Evolutionary conservation across 2,329 filamentous ascomycete species (phyloP), one percentile per base, ranked within the genome.

Genomic region (Pestalotiopsis sp.): DNA sequence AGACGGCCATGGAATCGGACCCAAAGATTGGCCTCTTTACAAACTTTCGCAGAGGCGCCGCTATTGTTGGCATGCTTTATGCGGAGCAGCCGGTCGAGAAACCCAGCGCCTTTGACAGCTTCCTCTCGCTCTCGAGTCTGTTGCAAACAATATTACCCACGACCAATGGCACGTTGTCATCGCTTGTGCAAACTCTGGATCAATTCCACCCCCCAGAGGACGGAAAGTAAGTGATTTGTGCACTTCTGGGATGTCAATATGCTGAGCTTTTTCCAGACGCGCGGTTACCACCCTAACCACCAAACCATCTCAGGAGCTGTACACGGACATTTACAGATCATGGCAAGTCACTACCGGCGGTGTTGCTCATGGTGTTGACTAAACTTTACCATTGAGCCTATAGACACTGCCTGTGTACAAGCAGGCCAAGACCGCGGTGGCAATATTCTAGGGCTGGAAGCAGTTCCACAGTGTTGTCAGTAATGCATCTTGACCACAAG

Each of bases 1-100:
- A 73, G 27, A n/a, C 70, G n/a, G 62, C 69, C 2, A 74, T 74
- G 72, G 73, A 74, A 40, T 60, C 38, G 2, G 71, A 75, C 25
- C 65, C 66, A 4, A 72, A 71, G 38, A 56, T 71, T 7, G 70
- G 68, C 25, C 5, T 72, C 3, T 73, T 72, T 58, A 25, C 66
- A 6, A 71, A 57, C 52, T 71, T 73, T 66, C 66, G 65, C 27
- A 17, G 68, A 11, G 41, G n/a, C 0, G 67, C 67, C 14, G 66
- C 71, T 3, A 66, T 49, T 1, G 70, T 69, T 3, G 69, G 71
- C 3, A 49, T 71, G 1, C 57, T 75, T 3, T 73, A 73, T 23
- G 73, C 73, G n/a, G 69, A 71, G 6, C 17, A 20, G 7, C 38
- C 27, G 1, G 4, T 38, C 1, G 68, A 66, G 4, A 14, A 14